A percentile compares a stretch with the other conserved stretches of the same genome.
These are phyloP conservation scores for Termitomyces sp. DNA, from an alignment of 768 basidiomycete species.

Conservation along the genomic window DNA sequence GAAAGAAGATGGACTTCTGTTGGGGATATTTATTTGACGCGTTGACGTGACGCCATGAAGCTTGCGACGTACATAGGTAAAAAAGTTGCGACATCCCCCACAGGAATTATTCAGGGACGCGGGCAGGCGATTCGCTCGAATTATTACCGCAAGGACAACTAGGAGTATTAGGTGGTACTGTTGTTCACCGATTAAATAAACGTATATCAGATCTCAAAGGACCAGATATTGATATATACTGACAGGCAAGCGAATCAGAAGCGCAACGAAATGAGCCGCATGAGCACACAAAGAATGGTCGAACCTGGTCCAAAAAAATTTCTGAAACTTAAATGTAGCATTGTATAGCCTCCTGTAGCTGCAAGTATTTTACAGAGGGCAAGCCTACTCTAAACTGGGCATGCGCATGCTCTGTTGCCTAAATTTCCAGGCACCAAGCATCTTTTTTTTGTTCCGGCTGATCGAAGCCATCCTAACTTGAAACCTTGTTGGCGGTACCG, in stretches of 20 bases:
- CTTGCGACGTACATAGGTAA: conserved; percentile 10
- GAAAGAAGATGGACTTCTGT: conserved; percentile 11
- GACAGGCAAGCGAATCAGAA: conserved; percentile 16
- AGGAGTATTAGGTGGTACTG: not conserved
- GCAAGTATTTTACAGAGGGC: not conserved
- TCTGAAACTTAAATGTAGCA: not conserved
- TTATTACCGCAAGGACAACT: not conserved
- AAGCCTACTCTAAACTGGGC: not conserved
- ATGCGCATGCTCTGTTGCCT: not conserved
- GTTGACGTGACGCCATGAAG: conserved; percentile 15
- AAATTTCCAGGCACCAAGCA: conserved; percentile 13
- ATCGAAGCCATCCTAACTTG: not conserved
- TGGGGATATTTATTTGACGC: conserved; percentile 9
- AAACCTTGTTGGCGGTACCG: conserved; percentile 10
- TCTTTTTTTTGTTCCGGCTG: not conserved
- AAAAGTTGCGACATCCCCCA: conserved; percentile 7
- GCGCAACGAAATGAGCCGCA: conserved; percentile 4
- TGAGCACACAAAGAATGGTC: too few relatives aligned
- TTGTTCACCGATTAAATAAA: not conserved
- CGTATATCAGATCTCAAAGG: not conserved
- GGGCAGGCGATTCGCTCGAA: not conserved
- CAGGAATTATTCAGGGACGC: conserved; percentile 20
- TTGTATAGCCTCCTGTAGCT: not conserved
- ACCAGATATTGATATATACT: conserved; percentile 9
- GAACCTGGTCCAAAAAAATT: not conserved